Evolutionary conservation across 2,329 filamentous ascomycete species (phyloP), one percentile per base, ranked within the genome.

Genomic region (Emmonsiellopsis sp.): DNA sequence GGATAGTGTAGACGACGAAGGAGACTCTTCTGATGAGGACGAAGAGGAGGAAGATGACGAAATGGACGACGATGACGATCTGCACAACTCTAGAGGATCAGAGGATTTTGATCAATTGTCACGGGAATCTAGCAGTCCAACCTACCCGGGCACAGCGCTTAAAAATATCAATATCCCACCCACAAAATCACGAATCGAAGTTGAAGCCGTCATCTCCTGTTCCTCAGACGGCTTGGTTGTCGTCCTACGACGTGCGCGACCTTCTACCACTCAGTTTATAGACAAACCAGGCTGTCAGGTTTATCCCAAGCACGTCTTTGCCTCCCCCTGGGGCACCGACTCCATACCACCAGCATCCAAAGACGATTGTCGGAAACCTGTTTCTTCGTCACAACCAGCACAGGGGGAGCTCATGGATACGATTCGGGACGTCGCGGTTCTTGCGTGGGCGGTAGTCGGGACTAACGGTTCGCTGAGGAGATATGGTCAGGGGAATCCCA

Each of bases 181-280:
- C n/a, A 20, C 10, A 16, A 37, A 47, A n/a, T 55, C 56, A 16
- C 54, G 57, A 26, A 76, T 89, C 50, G 88, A 94, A 70, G 74
- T 95, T 3, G 89, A 95, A 70, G 89, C 89, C 2, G 88, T 95
- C n/a, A 84, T 95, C 5, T 94, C 89, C 0, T 95, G 89, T 70
- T 89, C 89, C 2, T 94, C 89, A 0, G 89, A 95, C 66, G 89
- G 89, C 0, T 75, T 95, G 0, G 88, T 94, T 2, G 88, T 94
- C 7, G 84, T 92, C 49, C 73, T 94, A 11, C 81, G 89, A 53
- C 82, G 80, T 58, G 89, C 89, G 26, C 80, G 86, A 30, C 84
- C 87, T 3, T 77, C 82, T 7, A 82, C 90, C 46, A 86, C 52
- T 76, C 77, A 55, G 47, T 60, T 52, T 40, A 56, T 7, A 75